Conservation (phyloP, 2,329 filamentous ascomycete genomes). For the Cryphonectria radicalis region DNA sequence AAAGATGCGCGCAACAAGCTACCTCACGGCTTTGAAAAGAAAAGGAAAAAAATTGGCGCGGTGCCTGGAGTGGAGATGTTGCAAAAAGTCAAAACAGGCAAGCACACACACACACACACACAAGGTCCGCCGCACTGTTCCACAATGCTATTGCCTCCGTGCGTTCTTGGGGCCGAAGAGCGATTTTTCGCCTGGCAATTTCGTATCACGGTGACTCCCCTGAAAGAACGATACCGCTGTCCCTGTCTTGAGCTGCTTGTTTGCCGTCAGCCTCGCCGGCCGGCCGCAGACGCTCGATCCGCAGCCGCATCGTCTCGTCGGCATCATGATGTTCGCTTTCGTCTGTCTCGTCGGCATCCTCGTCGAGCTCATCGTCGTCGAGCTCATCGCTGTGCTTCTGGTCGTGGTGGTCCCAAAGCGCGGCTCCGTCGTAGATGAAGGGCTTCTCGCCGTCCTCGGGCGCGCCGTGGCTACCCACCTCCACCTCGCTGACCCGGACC, state of each 20-base stretch:
- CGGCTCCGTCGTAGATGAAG: conserved; percentile 28
- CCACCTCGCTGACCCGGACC: conserved; percentile 77
- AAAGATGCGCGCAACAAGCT: not conserved
- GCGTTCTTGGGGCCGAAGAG: not conserved
- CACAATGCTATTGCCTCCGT: not conserved
- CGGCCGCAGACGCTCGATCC: conserved; percentile 27
- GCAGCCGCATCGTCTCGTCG: conserved; percentile 28
- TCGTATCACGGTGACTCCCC: conserved; percentile 21
- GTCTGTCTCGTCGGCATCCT: conserved; percentile 13
- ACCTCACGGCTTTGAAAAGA: not conserved
- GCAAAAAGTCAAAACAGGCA: not conserved
- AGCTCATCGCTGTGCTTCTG: conserved; percentile 7
- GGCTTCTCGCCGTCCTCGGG: conserved; percentile 65
- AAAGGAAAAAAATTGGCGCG: conserved; percentile 4
- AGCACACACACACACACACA: not conserved
- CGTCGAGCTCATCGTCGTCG: conserved; percentile 17
- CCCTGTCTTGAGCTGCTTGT: conserved; percentile 27
- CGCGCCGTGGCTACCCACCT: conserved; percentile 77
- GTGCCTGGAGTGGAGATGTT: conserved; percentile 12
- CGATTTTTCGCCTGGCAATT: not conserved
- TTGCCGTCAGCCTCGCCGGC: conserved; percentile 13
- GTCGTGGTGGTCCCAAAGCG: conserved; percentile 24
- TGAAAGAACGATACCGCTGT: conserved; percentile 29
- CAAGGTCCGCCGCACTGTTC: conserved; percentile 1
- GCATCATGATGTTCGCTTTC: conserved; percentile 13